Conservation (phyloP, 257 asterid species). For the Scutellaria baicalensis region DNA sequence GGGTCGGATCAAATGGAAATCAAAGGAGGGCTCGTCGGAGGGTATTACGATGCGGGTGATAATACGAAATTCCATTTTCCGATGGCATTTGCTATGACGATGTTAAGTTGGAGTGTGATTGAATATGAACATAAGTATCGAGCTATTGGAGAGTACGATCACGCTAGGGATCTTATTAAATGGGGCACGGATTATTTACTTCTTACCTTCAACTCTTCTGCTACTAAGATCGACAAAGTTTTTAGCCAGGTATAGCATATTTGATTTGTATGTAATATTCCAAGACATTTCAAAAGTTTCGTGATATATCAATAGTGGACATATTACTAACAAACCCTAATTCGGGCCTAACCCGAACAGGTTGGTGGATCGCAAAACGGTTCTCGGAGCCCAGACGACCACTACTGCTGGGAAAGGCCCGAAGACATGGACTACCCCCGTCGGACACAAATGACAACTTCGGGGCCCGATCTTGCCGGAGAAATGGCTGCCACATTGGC, state of each 20-base stretch:
- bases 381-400: constrained; percentile 75
- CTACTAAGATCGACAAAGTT: constrained; percentile 54
- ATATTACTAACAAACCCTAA: neutral
- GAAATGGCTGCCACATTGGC: constrained; percentile 90
- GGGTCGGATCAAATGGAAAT: constrained; percentile 54
- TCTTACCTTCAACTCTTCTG: constrained; percentile 68
- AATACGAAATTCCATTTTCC: constrained; percentile 76
- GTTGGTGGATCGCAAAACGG: constrained; percentile 63
- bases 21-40: constrained; percentile 79
- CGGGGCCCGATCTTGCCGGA: constrained; percentile 72
- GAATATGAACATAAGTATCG: constrained; percentile 81
- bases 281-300: no score
- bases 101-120: constrained; percentile 89
- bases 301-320: no score
- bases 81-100: constrained; percentile 87
- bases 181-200: constrained; percentile 94
- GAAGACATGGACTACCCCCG: constrained; percentile 79
- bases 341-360: constrained; percentile 14
- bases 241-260: constrained; percentile 48
- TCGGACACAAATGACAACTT: constrained; percentile 26
- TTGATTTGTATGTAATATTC: no score
- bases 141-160: constrained; percentile 68
- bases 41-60: constrained; percentile 91
- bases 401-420: constrained; percentile 82
- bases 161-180: constrained; percentile 54